These are phyloP conservation scores for Cladosporium sp. DNA, from an alignment of 2,329 filamentous ascomycete species.

Conservation along the genomic window DNA sequence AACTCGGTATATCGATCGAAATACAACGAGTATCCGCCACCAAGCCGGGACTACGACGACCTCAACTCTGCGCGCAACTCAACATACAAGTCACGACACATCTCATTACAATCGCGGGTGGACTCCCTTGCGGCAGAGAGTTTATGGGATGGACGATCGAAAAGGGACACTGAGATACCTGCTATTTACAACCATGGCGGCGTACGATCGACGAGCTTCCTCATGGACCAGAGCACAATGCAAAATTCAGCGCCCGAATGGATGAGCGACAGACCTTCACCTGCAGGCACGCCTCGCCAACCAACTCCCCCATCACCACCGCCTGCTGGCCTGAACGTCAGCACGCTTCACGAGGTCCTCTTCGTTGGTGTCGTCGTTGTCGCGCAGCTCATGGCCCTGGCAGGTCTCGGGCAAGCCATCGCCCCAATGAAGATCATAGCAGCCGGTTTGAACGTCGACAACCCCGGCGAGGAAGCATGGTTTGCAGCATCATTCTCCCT, in stretches of 20 bases:
- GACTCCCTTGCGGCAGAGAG: constrained; percentile 22
- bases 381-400: constrained; percentile 25
- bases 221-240: constrained; percentile 16
- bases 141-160: constrained; percentile 16
- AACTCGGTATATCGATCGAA: constrained; percentile 26
- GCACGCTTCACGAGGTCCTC: constrained; percentile 19
- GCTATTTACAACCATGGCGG: constrained; percentile 19
- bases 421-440: constrained; percentile 42
- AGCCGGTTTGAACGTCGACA: constrained; percentile 34
- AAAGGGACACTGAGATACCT: constrained; percentile 21
- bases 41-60: constrained; percentile 13
- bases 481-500: constrained; percentile 39
- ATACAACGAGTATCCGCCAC: constrained; percentile 14
- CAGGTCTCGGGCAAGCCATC: constrained; percentile 27
- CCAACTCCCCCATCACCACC: constrained; percentile 1
- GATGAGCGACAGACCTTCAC: constrained; percentile 12
- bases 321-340: constrained; percentile 14
- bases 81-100: constrained; percentile 27
- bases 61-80: constrained; percentile 15
- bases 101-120: constrained; percentile 27
- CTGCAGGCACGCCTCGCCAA: constrained; percentile 5
- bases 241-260: constrained; percentile 14
- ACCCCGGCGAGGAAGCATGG: constrained; percentile 40
- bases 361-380: constrained; percentile 23
- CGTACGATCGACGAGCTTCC: constrained; percentile 19